These are phyloP conservation scores for Mallotus nudiflorus DNA, from an alignment of 345 rosid genomes.

Conservation along the genomic window DNA sequence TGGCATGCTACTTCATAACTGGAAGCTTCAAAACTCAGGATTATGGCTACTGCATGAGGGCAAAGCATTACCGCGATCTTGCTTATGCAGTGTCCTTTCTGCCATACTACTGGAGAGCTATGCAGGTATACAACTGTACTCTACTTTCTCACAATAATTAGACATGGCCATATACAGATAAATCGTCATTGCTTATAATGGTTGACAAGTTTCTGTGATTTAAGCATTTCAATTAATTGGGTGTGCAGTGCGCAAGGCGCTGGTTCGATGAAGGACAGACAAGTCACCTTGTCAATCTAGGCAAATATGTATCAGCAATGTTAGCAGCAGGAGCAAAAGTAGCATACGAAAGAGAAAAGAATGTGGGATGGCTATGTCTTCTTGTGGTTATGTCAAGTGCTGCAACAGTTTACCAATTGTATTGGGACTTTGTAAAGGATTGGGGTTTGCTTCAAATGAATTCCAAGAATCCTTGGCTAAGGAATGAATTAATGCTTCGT, in stretches of 20 bases:
- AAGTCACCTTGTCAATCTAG: slow-evolving; percentile 76
- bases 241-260: slow-evolving; percentile 77
- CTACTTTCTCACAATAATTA: too few relatives aligned
- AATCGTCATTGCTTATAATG: too few relatives aligned
- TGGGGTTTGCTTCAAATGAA: slow-evolving; percentile 95
- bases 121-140: slow-evolving; percentile 69
- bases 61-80: slow-evolving; percentile 75
- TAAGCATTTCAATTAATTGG: background rate
- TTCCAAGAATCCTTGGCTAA: slow-evolving; percentile 97
- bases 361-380: slow-evolving; percentile 62
- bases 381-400: slow-evolving; percentile 73
- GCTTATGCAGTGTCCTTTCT: slow-evolving; percentile 94
- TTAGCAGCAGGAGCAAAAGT: slow-evolving; percentile 94
- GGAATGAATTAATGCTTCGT: slow-evolving; percentile 91
- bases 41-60: slow-evolving; percentile 81
- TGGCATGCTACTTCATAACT: slow-evolving; percentile 86
- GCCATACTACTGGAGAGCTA: slow-evolving; percentile 99
- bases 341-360: slow-evolving; percentile 75
- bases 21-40: slow-evolving; percentile 94
- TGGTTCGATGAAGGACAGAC: slow-evolving; percentile 93
- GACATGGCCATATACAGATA: too few relatives aligned
- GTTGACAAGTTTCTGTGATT: too few relatives aligned
- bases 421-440: slow-evolving; percentile 97
- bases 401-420: slow-evolving; percentile 88
- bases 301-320: slow-evolving; percentile 96